These are phyloP conservation scores for Narthecium ossifragum DNA, from an alignment of 106 monocot genomes.

Conservation along the genomic window DNA sequence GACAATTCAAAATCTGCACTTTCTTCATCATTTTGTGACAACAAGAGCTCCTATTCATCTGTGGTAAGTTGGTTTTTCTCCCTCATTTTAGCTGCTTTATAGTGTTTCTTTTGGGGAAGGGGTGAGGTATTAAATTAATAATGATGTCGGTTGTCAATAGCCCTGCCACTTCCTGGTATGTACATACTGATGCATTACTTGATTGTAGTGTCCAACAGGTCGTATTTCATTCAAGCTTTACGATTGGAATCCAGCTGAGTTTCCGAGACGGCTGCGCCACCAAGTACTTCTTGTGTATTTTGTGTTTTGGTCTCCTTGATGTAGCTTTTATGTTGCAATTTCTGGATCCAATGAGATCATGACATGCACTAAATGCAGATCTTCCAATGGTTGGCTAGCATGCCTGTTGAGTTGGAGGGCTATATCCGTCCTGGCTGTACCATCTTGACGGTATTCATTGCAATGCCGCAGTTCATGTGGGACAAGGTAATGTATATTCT, in stretches of 20 bases:
- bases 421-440: slow-evolving; percentile 98
- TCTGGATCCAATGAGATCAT: neutral
- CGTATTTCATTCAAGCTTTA: slow-evolving; percentile 97
- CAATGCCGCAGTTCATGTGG: slow-evolving; percentile 96
- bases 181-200: slow-evolving; percentile 18
- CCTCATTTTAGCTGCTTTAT: neutral
- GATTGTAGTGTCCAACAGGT: slow-evolving; percentile 93
- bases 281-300: slow-evolving; percentile 77
- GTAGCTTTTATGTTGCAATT: slow-evolving; percentile 8
- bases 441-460: slow-evolving; percentile 86
- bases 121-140: neutral
- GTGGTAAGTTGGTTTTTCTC: slow-evolving; percentile 31
- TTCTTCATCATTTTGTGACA: slow-evolving; percentile 53
- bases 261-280: slow-evolving; percentile 78
- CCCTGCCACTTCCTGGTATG: neutral
- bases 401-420: slow-evolving; percentile 52
- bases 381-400: slow-evolving; percentile 33
- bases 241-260: slow-evolving; percentile 99
- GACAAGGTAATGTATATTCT: slow-evolving; percentile 58
- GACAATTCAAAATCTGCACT: slow-evolving; percentile 41
- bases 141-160: neutral
- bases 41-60: slow-evolving; percentile 73
- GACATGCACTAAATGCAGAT: slow-evolving; percentile 16
- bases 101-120: neutral
- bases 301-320: no score